phyloP scores from a whole-genome alignment of 768 basidiomycete genomes.

The Suillus paluster region DNA sequence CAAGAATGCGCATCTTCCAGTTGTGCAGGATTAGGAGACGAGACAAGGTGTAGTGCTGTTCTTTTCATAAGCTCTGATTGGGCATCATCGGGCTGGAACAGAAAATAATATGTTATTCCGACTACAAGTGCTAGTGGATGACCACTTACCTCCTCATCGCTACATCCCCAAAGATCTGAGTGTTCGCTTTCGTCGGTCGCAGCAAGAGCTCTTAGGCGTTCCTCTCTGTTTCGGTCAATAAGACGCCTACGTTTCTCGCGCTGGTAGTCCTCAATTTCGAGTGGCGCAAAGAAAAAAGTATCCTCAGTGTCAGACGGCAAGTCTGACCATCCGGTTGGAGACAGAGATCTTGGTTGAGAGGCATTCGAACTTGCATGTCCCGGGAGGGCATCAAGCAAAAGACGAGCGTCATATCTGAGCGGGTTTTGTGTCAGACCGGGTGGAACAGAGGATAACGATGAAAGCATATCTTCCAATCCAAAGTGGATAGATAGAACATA shows the following conservation, averaged over 20 bases:
- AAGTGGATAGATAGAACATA: constrained; percentile 2
- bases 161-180: constrained; percentile 64
- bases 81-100: constrained; percentile 56
- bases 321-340: constrained; percentile 79
- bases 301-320: constrained; percentile 87
- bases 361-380: constrained; percentile 4
- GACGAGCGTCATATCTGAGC: constrained; percentile 78
- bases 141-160: constrained; percentile 66
- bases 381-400: constrained; percentile 64
- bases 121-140: neutral
- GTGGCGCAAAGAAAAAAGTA: constrained; percentile 74
- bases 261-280: constrained; percentile 68
- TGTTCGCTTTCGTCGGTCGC: constrained; percentile 42
- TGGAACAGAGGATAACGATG: constrained; percentile 19
- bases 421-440: constrained; percentile 24
- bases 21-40: constrained; percentile 78
- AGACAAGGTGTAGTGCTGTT: constrained; percentile 69
- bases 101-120: neutral
- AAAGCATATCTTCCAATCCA: constrained; percentile 18
- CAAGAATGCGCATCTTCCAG: constrained; percentile 88
- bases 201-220: constrained; percentile 62
- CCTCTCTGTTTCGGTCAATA: constrained; percentile 62
- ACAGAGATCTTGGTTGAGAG: constrained; percentile 29
- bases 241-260: constrained; percentile 69
- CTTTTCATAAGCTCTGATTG: constrained; percentile 72